Evolutionary conservation across 1,284 basidiomycete species (phyloP).

Genomic region (Ceratobasidium sp.): DNA sequence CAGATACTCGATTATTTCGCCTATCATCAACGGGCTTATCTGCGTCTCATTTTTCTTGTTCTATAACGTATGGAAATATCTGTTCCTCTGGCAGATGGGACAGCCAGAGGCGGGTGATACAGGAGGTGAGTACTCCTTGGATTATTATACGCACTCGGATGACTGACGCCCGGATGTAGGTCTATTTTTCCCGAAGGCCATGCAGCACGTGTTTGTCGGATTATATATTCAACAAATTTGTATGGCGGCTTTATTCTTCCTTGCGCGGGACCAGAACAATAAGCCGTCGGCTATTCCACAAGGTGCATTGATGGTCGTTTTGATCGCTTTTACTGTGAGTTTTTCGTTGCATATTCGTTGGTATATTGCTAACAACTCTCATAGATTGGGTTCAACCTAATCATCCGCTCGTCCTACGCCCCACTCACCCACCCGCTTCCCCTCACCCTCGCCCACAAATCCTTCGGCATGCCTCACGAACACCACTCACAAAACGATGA

Average conservation of each 20-base stretch:
- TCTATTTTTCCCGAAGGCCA: conserved; percentile 94
- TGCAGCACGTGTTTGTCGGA: conserved; percentile 94
- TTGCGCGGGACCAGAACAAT: conserved; percentile 70
- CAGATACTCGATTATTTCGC: conserved; percentile 92
- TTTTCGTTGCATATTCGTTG: conserved; percentile 53
- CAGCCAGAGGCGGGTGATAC: conserved; percentile 84
- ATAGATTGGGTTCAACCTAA: conserved; percentile 53
- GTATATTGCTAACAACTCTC: conserved; percentile 51
- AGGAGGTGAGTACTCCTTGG: conserved; percentile 60
- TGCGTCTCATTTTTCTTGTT: conserved; percentile 86
- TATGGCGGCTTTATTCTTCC: conserved; percentile 89
- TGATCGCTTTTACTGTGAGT: conserved; percentile 84
- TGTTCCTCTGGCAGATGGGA: conserved; percentile 86
- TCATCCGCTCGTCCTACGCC: conserved; percentile 70
- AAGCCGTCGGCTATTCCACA: conserved; percentile 75
- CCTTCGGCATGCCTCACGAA: conserved; percentile 60
- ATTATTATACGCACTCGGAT: too few relatives aligned
- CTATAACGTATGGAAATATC: conserved; percentile 90
- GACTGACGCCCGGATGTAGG: conserved; percentile 64
- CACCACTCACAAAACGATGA: conserved; percentile 53
- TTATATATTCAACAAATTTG: conserved; percentile 89
- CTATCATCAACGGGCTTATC: conserved; percentile 94
- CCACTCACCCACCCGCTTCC: conserved; percentile 71
- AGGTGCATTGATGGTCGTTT: conserved; percentile 85
- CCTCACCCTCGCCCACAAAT: conserved; percentile 80